Base-by-base conservation (phyloP, 2,329 filamentous ascomycete species). In the Trichothecium roseum region DNA sequence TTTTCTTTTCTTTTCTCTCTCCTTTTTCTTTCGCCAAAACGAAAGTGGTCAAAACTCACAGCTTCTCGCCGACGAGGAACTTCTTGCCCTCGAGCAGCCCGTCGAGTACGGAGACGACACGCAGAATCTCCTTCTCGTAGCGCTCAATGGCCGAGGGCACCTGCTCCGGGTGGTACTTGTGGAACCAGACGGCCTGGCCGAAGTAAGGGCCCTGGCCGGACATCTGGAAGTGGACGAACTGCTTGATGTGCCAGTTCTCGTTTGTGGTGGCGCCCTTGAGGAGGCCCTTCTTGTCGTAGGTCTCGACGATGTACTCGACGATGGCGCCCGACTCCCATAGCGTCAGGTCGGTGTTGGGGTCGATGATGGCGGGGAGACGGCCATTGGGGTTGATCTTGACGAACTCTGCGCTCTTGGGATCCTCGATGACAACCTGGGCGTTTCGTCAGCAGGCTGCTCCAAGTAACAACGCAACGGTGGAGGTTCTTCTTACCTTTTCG, bases 151-250 rank as follows among this genome's bases (percentile, higher is more conserved):
- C 54, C 5, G 42, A 47, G 8, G 47, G 48, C 9, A 56, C 36
- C 10, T 50, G 38, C 26, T 54, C 54, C 2, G 40, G 41, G 36
- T 55, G 47, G 40, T 32, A 56, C 4, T 37, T 40, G 39, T 44
- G 40, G 39, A 55, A 59, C 54, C 55, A 59, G 7, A 45, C 39
- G 15, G 41, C 44, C 43, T 53, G 56, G 30, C 56, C 55, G 31
- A 45, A 62, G 38, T 62, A 62, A 2, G 59, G 59, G 1, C 58
- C 59, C 44, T 60, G 58, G 12, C 59, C 58, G 13, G 55, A 60
- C 42, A 53, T 53, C 34, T 62, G 58, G 39, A 60, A 60, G 43
- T 54, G 46, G 9, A 59, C 45, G 39, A 50, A 59, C 44, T 60
- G 56, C 42, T 54, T 55, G 30, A 51, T 37, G 4, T 41, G 40